phyloP scores from a whole-genome alignment of 805 yeast genomes.

The Myxozyma vanderwaltii region DNA sequence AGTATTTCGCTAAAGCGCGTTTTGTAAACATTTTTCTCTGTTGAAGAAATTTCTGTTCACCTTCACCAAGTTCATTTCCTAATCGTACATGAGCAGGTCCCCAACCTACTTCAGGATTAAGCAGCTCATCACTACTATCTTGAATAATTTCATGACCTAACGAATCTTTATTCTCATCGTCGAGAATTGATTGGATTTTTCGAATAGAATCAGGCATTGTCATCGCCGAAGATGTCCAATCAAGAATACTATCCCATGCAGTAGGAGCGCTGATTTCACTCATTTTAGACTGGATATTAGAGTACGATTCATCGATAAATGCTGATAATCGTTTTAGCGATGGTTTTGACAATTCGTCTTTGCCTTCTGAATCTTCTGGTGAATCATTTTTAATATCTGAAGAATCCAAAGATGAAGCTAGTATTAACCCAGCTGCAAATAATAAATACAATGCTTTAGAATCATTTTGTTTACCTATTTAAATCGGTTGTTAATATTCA shows the following conservation, averaged over 20 bases:
- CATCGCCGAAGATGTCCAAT: constrained; percentile 10
- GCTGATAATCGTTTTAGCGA: neutral
- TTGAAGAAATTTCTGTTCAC: constrained; percentile 28
- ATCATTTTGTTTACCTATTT: too few relatives aligned
- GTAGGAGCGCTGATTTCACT: neutral
- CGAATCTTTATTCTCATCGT: constrained; percentile 17
- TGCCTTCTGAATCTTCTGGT: too few relatives aligned
- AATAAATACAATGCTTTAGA: too few relatives aligned
- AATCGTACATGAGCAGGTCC: constrained; percentile 32
- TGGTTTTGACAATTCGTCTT: neutral
- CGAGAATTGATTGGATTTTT: constrained; percentile 23
- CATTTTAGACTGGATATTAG: neutral
- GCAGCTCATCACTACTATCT: constrained; percentile 17
- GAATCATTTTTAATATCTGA: neutral
- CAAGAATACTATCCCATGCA: constrained; percentile 4
- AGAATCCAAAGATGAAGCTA: neutral
- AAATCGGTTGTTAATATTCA: too few relatives aligned
- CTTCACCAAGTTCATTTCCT: constrained; percentile 23
- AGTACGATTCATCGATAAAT: constrained; percentile 6
- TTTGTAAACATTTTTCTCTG: constrained; percentile 19
- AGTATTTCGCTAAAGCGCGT: constrained; percentile 31
- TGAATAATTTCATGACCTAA: constrained; percentile 29
- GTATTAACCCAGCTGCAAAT: neutral
- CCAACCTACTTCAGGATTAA: constrained; percentile 34
- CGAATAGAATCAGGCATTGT: constrained; percentile 14